Evolutionary conservation across 352 stramenopile genomes (phyloP), one percentile per base, ranked within the genome.

Genomic region (Thalassiosira livingstoniorum): DNA sequence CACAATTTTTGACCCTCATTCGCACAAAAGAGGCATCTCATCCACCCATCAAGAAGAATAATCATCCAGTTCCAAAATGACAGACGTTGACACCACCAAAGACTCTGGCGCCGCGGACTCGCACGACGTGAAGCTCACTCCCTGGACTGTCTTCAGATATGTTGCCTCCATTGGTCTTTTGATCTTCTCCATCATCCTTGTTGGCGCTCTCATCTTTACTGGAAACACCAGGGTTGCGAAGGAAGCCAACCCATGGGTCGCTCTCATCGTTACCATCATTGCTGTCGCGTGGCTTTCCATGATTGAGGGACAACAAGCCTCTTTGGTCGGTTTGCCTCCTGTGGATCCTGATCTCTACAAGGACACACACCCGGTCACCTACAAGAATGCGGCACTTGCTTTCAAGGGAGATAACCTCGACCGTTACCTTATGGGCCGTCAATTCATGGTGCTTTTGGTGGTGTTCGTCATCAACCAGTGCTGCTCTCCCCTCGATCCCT

Each of bases 371-470:
- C 85, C 87, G 0, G 60, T 84, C 7, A 79, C 90, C 0, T 88
- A 85, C 55, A 83, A 81, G 62, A 85, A 79, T 43, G 90, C 85
- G 13, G 73, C 69, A 11, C 23, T 90, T 5, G 77, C 75, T 35
- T 89, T 93, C 66, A 81, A 84, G 45, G 87, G 87, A 69, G 83
- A 92, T 63, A 92, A 92, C 70, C 64, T 92, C 55, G 81, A 89
- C 43, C 73, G 86, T 31, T 91, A 88, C 68, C 75, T 92, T 29
- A 82, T 90, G 63, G 87, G 87, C 58, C 62, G 87, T 64, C 87
- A 92, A 70, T 92, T 91, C 72, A 81, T 92, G 62, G 84, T 91
- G 23, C 67, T 91, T 3, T 53, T 92, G 18, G 75, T 88, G 0
- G 72, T 92, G 13, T 91, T 91, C 58, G 25, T 86, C 0, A 74